These are phyloP conservation scores for Lentinula guzmanii DNA, from an alignment of 768 basidiomycete genomes.

Conservation along the genomic window DNA sequence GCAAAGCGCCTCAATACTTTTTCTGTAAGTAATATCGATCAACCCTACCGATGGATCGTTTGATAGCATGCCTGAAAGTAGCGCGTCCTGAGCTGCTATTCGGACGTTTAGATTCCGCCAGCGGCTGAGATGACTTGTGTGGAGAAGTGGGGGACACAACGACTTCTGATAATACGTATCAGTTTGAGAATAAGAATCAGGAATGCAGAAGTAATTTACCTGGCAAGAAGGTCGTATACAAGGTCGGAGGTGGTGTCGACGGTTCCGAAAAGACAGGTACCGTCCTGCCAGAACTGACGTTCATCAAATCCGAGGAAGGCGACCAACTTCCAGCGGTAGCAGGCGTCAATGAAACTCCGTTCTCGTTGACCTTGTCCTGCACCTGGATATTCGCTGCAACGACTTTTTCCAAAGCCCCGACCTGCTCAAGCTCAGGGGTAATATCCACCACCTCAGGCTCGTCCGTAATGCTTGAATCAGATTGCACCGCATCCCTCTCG, in stretches of 20 bases:
- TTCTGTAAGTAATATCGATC: not conserved
- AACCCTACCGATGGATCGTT: conserved; percentile 62
- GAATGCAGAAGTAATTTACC: not conserved
- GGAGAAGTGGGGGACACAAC: not conserved
- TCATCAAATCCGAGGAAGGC: not conserved
- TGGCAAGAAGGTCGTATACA: not conserved
- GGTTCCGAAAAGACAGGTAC: not conserved
- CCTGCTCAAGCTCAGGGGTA: conserved; percentile 28
- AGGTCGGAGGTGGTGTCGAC: not conserved
- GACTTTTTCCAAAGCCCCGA: conserved; percentile 15
- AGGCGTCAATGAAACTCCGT: not conserved
- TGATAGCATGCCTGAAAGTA: conserved; percentile 64
- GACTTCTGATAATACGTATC: not conserved
- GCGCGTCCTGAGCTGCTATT: conserved; percentile 21
- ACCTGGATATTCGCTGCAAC: conserved; percentile 12
- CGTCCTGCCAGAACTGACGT: not conserved
- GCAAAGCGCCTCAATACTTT: not conserved
- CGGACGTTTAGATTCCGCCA: conserved; percentile 20
- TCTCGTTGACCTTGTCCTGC: not conserved
- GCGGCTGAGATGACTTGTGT: not conserved
- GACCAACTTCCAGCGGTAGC: not conserved
- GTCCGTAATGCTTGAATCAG: not conserved
- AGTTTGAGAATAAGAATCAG: not conserved
- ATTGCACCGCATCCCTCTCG: conserved; percentile 36
- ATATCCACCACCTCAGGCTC: conserved; percentile 9